Evolutionary conservation across 202 grass and related monocot species (phyloP).

Genomic region (Carex sylvatica): DNA sequence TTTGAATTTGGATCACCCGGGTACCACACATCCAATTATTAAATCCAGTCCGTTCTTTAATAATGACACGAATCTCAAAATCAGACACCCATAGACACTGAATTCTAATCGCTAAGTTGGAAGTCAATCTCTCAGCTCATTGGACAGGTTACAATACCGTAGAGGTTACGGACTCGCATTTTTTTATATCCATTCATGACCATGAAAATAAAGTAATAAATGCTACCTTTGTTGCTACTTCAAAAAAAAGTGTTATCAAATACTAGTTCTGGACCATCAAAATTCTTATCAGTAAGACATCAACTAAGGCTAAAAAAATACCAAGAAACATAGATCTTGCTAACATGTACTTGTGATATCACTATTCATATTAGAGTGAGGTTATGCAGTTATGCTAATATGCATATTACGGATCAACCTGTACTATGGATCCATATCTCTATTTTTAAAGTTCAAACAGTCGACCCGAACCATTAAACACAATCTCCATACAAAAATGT

Average conservation of each 20-base stretch:
- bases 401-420: not conserved
- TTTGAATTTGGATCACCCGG: not conserved
- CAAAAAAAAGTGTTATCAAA: not conserved
- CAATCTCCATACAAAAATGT: no score
- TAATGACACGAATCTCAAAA: no score
- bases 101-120: no score
- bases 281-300: not conserved
- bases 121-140: no score
- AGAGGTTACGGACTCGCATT: not conserved
- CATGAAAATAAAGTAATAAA: not conserved
- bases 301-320: not conserved
- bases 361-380: not conserved
- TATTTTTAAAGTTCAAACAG: no score
- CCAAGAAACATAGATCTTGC: not conserved
- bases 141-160: no score
- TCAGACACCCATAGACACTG: no score
- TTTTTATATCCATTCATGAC: not conserved
- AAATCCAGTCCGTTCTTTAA: no score
- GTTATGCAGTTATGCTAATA: not conserved
- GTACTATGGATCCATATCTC: no score
- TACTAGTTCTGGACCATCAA: not conserved
- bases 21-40: no score
- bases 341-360: not conserved
- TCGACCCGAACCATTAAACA: no score
- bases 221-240: not conserved